A percentile compares a stretch with the other conserved stretches of the same genome.
Conservation (phyloP, 805 yeast genomes). For the Lipomyces orientalis region DNA sequence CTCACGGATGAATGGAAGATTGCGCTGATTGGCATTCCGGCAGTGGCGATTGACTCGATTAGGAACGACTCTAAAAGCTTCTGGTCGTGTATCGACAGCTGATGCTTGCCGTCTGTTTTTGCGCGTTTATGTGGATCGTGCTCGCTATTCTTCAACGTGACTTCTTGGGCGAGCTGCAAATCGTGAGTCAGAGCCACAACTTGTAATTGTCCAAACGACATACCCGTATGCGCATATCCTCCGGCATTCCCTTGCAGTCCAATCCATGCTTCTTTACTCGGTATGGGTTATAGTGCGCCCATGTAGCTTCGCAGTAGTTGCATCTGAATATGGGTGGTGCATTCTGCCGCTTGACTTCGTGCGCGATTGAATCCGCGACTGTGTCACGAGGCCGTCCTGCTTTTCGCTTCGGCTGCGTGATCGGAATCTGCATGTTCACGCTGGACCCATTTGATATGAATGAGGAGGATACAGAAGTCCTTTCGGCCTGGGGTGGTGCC, state of each 20-base stretch:
- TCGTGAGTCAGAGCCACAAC: not conserved
- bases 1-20: slow-evolving; percentile 13
- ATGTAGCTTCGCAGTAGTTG: slow-evolving; percentile 36
- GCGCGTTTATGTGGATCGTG: slow-evolving; percentile 11
- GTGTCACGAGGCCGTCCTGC: slow-evolving; percentile 39
- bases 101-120: slow-evolving; percentile 13
- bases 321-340: slow-evolving; percentile 33
- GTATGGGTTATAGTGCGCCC: slow-evolving; percentile 37
- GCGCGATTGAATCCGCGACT: slow-evolving; percentile 36
- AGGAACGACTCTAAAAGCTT: slow-evolving; percentile 21
- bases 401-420: slow-evolving; percentile 25
- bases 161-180: slow-evolving; percentile 28
- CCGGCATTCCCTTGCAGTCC: slow-evolving; percentile 37
- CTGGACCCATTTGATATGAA: not conserved
- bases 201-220: not conserved
- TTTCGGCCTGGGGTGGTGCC: not conserved
- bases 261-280: slow-evolving; percentile 38
- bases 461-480: not conserved
- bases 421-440: not conserved
- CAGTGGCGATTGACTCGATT: slow-evolving; percentile 24
- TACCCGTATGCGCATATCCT: slow-evolving; percentile 27
- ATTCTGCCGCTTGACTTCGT: slow-evolving; percentile 35
- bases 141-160: slow-evolving; percentile 19
- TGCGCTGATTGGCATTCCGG: slow-evolving; percentile 10
- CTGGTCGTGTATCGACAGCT: slow-evolving; percentile 19